Evolutionary conservation across 2,329 filamentous ascomycete species (phyloP).

Genomic region (Teratosphaeria nubilosa): DNA sequence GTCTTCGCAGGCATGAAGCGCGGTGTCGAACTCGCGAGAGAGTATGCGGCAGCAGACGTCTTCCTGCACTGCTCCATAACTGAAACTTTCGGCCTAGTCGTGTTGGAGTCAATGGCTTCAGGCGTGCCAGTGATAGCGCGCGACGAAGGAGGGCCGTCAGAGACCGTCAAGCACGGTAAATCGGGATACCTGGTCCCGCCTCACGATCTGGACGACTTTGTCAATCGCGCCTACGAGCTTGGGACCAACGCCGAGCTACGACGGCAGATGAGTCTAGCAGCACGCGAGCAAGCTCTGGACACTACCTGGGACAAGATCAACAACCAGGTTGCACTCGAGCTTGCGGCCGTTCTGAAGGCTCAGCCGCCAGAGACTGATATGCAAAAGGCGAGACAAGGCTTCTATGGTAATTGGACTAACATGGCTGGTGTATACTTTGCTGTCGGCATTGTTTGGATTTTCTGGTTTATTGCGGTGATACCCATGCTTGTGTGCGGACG

Average conservation of each 20-base stretch:
- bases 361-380: slow-evolving; percentile 7
- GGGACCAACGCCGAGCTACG: slow-evolving; percentile 38
- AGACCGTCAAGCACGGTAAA: slow-evolving; percentile 51
- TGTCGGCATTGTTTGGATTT: slow-evolving; percentile 27
- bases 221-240: slow-evolving; percentile 43
- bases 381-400: slow-evolving; percentile 12
- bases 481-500: slow-evolving; percentile 23
- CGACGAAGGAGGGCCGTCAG: slow-evolving; percentile 59
- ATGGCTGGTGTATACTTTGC: slow-evolving; percentile 22
- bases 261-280: slow-evolving; percentile 35
- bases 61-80: slow-evolving; percentile 63
- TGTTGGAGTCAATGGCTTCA: slow-evolving; percentile 61
- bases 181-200: slow-evolving; percentile 54
- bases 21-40: slow-evolving; percentile 51
- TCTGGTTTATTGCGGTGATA: slow-evolving; percentile 27
- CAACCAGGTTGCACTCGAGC: slow-evolving; percentile 56
- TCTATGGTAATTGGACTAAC: slow-evolving; percentile 17
- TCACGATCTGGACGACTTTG: slow-evolving; percentile 49
- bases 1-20: slow-evolving; percentile 58
- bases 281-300: slow-evolving; percentile 48
- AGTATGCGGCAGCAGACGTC: slow-evolving; percentile 58
- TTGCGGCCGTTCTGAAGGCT: slow-evolving; percentile 37
- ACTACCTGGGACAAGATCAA: slow-evolving; percentile 65
- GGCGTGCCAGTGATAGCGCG: slow-evolving; percentile 59
- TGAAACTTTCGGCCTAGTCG: slow-evolving; percentile 62